These are phyloP conservation scores for Gossypium laxum DNA, from an alignment of 441 rosid species.

Conservation along the genomic window DNA sequence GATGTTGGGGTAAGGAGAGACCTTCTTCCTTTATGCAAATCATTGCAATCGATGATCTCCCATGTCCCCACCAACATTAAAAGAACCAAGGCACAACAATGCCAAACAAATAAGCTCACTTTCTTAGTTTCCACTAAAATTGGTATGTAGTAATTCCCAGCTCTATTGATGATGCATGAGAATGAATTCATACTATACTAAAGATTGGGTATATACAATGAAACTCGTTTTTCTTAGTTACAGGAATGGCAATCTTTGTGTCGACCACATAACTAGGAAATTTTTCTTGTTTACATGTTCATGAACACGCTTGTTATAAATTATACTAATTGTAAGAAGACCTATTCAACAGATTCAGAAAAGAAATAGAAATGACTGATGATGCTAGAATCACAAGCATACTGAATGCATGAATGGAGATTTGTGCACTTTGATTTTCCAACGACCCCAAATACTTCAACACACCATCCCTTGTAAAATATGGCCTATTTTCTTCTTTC, in stretches of 20 bases:
- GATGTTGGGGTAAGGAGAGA: not conserved
- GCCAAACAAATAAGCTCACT: not conserved
- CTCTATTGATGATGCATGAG: not conserved
- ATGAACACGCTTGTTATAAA: not conserved
- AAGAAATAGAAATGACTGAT: not conserved
- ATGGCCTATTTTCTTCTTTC: not conserved
- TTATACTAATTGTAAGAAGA: not conserved
- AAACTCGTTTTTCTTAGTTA: not conserved
- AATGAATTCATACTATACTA: not conserved
- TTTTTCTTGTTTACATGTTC: not conserved
- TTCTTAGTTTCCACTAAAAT: constrained; percentile 2
- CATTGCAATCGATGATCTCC: not conserved
- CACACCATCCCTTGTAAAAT: not conserved
- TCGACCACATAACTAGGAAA: not conserved
- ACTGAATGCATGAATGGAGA: not conserved
- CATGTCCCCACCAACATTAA: not conserved
- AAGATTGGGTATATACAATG: not conserved
- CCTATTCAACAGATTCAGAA: not conserved
- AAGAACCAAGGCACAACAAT: not conserved
- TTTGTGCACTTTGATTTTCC: not conserved
- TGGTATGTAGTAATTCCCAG: not conserved
- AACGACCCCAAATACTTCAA: not conserved
- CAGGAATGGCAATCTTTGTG: not conserved
- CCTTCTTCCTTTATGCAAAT: not conserved
- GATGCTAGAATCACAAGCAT: constrained; percentile 7